Evolutionary conservation across 371 early-diverging fungal species (phyloP).

Genomic region (Actinomucor elegans): DNA sequence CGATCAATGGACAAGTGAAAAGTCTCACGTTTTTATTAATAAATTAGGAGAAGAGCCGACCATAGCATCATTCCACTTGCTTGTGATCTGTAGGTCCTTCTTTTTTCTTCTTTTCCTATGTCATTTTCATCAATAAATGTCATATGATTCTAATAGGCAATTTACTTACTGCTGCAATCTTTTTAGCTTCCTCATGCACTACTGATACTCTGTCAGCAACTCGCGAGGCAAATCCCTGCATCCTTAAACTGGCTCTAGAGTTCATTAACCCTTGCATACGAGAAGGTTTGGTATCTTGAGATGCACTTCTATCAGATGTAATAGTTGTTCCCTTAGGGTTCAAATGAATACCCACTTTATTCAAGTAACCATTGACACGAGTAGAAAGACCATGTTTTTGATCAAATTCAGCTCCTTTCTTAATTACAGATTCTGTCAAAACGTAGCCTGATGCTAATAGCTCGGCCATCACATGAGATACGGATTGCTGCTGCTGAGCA

Average conservation of each 20-base stretch:
- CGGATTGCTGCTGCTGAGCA: constrained; percentile 24
- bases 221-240: constrained; percentile 34
- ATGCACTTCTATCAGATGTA: neutral
- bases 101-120: neutral
- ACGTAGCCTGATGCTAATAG: constrained; percentile 58
- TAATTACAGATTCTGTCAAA: constrained; percentile 48
- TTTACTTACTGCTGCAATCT: constrained; percentile 36
- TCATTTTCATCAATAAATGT: neutral
- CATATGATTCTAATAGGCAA: constrained; percentile 2
- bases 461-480: constrained; percentile 55
- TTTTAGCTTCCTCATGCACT: constrained; percentile 53
- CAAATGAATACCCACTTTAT: constrained; percentile 22
- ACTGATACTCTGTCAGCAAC: constrained; percentile 46
- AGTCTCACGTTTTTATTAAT: too few species aligned
- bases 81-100: too few species aligned
- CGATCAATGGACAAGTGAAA: too few species aligned
- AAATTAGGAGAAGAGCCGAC: too few species aligned
- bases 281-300: neutral
- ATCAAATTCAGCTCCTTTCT: constrained; percentile 56
- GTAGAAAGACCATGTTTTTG: constrained; percentile 41
- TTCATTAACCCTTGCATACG: constrained; percentile 37
- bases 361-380: constrained; percentile 31
- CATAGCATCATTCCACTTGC: too few species aligned
- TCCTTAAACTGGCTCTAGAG: constrained; percentile 50
- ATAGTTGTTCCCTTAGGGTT: constrained; percentile 35